Evolutionary conservation across 2,329 filamentous ascomycete species (phyloP), one percentile per base, ranked within the genome.

Genomic region (Pseudocercospora ulei): DNA sequence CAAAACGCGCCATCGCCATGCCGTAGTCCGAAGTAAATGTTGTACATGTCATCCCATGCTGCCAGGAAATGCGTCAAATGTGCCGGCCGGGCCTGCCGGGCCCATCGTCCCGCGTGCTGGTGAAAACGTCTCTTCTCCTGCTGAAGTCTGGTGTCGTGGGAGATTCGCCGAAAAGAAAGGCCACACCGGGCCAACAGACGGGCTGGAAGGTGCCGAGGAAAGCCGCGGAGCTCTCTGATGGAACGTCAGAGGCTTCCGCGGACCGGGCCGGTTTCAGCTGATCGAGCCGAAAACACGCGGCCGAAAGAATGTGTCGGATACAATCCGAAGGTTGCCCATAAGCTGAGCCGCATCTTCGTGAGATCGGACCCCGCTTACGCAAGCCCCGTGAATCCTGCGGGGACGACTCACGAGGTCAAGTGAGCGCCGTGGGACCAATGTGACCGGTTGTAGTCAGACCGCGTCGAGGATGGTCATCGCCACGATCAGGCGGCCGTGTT

Each of bases 321-420:
- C 23, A 11, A 16, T 22, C 30, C 18, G 11, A 22, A 13, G 28
- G 14, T n/a, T 27, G 34, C 39, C 39, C 33, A 42, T 33, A 12
- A 28, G 36, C 36, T 43, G 30, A 39, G 41, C 31, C 41, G 35
- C 35, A 35, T 24, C 34, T 34, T 27, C 29, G 28, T 35, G 18
- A 34, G 28, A 29, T 43, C 23, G 27, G 26, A 42, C 38, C 40
- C 16, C 17, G 35, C 40, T 34, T 43, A 38, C 27, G 34, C 34
- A 26, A 26, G 34, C 34, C 18, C 19, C 34, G 23, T 36, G 34
- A n/a, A 27, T 20, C 34, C 12, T 24, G 19, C 16, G 4, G n/a
- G 9, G 8, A 30, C 28, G 28, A 30, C 28, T 30, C 28, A 30
- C 28, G 16, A 18, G 28, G 28, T 18, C 28, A 16, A 30, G 14